Evolutionary conservation across 83 land plant species (phyloP).

Genomic region (Picea abies): DNA sequence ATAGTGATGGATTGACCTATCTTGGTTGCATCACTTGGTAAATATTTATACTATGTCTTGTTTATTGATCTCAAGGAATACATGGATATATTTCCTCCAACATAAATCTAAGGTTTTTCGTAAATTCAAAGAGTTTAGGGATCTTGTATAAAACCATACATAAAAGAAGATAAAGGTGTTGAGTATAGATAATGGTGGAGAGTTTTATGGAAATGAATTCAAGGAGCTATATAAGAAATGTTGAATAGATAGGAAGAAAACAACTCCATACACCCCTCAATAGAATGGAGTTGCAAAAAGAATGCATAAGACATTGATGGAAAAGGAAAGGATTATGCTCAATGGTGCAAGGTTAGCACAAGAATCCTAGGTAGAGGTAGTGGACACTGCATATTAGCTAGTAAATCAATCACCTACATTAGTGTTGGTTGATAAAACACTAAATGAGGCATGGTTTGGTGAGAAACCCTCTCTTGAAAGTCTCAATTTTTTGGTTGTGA

Average conservation of each 20-base stretch:
- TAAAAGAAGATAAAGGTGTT: background rate
- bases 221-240: background rate
- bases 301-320: background rate
- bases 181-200: background rate
- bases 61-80: background rate
- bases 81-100: background rate
- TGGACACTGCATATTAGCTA: background rate
- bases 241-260: no score
- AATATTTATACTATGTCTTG: background rate
- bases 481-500: background rate
- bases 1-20: background rate
- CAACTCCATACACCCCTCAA: background rate
- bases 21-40: background rate
- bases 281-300: background rate
- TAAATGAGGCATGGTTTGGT: background rate
- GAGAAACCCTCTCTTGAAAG: background rate
- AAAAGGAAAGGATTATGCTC: background rate
- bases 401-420: background rate
- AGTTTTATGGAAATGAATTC: background rate
- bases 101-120: background rate
- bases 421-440: background rate
- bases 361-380: background rate
- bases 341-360: background rate
- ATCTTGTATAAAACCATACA: background rate
- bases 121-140: background rate